Conservation (phyloP, 345 rosid species). For the Syzygium aromaticum region DNA sequence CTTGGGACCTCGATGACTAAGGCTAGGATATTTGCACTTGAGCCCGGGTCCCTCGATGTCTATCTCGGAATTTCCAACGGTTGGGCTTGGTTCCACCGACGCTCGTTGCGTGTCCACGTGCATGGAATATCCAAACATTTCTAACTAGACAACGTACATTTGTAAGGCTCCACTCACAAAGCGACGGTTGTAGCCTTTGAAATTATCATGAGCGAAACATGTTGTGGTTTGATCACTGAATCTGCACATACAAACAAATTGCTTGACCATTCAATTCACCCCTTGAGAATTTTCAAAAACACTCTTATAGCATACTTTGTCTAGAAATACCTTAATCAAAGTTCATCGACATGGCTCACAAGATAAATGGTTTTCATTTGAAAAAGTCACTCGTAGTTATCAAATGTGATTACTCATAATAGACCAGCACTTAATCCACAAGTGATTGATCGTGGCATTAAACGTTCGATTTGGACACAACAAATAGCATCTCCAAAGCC, state of each 20-base stretch:
- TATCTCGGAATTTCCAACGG: not conserved
- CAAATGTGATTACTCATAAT: not conserved
- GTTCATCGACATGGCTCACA: not conserved
- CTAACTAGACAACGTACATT: not conserved
- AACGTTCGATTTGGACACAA: not conserved
- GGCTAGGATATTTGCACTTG: not conserved
- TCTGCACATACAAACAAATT: not conserved
- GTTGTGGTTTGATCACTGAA: not conserved
- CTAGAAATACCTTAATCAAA: not conserved
- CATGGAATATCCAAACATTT: not conserved
- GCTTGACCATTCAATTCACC: not conserved
- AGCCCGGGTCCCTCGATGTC: not conserved
- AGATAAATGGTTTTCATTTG: not conserved
- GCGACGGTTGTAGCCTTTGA: not conserved
- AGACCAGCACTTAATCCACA: not conserved
- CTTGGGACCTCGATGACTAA: not conserved
- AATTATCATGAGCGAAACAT: not conserved
- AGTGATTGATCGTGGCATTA: not conserved
- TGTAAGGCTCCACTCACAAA: not conserved
- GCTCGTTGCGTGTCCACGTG: not conserved
- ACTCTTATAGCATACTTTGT: not conserved
- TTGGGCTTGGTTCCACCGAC: not conserved
- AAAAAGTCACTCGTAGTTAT: not conserved
- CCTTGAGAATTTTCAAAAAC: not conserved
- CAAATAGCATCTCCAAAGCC: not conserved